Evolutionary conservation across 768 basidiomycete species (phyloP).

Genomic region (Dictyophora rubrovolvata): DNA sequence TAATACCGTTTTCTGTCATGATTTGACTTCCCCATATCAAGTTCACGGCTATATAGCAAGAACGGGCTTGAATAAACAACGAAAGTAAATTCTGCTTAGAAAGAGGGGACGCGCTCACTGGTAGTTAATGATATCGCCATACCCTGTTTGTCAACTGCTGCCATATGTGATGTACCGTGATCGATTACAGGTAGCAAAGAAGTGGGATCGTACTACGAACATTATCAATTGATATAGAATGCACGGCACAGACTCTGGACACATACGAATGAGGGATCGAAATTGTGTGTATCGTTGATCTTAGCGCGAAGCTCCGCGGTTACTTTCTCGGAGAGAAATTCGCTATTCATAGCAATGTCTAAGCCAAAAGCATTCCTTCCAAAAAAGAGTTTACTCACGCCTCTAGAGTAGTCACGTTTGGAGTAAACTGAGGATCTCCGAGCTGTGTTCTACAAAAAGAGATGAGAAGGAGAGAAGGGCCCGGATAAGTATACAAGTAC

Average conservation of each 20-base stretch:
- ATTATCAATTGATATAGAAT: neutral
- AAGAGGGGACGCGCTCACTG: conserved; percentile 7
- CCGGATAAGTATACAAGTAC: too few species aligned
- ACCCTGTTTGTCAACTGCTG: conserved; percentile 24
- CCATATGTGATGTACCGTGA: conserved; percentile 28
- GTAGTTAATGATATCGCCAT: conserved; percentile 20
- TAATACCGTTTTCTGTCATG: conserved; percentile 20
- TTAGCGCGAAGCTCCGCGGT: conserved; percentile 18
- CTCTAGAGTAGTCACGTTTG: conserved; percentile 28
- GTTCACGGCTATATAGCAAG: conserved; percentile 12
- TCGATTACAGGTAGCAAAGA: conserved; percentile 22
- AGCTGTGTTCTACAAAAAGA: conserved; percentile 17
- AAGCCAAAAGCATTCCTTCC: too few species aligned
- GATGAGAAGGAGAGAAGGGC: too few species aligned
- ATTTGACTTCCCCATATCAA: conserved; percentile 19
- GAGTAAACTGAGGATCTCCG: conserved; percentile 29
- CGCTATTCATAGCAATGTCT: neutral
- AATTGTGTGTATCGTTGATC: conserved; percentile 22
- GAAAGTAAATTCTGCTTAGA: too few species aligned
- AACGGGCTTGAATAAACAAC: too few species aligned
- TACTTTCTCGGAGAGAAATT: conserved; percentile 17
- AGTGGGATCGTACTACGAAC: conserved; percentile 23
- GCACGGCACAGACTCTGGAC: neutral
- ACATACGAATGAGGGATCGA: conserved; percentile 7
- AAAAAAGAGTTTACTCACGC: conserved; percentile 11